Percentiles rank a stretch among this genome's conserved stretches.
phyloP scores from a whole-genome alignment of 805 yeast genomes.

The Wickerhamomyces bovis region DNA sequence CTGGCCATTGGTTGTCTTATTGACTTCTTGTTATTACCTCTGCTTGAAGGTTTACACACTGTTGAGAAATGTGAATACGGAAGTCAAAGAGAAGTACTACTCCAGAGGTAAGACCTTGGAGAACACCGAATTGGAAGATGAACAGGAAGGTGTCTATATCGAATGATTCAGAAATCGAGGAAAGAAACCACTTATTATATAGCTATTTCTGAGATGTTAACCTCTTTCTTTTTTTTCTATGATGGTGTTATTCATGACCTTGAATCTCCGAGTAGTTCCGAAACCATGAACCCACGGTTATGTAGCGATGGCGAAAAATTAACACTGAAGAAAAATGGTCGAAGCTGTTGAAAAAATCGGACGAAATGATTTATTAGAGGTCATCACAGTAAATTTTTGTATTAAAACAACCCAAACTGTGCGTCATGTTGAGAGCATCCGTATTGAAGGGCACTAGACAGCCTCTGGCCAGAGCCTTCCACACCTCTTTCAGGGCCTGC shows the following conservation, averaged over 20 bases:
- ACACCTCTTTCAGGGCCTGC: conserved; percentile 10
- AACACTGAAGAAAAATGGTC: background rate
- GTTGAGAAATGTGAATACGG: conserved; percentile 28
- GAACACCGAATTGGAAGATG: conserved; percentile 10
- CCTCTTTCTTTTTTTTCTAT: background rate
- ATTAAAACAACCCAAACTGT: background rate
- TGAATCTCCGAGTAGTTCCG: background rate
- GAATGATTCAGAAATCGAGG: background rate
- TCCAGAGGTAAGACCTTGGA: conserved; percentile 52
- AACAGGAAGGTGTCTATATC: background rate
- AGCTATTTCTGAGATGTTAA: background rate
- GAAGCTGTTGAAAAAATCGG: background rate
- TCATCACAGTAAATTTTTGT: background rate
- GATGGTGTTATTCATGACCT: background rate
- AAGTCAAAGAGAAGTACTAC: conserved; percentile 52
- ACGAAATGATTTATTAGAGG: background rate
- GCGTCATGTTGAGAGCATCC: background rate
- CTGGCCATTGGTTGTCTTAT: conserved; percentile 21
- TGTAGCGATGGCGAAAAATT: background rate
- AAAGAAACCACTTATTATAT: too few species aligned
- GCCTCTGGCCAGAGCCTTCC: conserved; percentile 18
- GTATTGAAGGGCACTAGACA: background rate
- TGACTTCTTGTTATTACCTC: conserved; percentile 1
- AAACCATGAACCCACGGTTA: background rate
- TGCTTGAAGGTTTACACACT: background rate